Base-by-base conservation (phyloP, 1,284 basidiomycete species). In the Cryptococcus jaspeensis region DNA sequence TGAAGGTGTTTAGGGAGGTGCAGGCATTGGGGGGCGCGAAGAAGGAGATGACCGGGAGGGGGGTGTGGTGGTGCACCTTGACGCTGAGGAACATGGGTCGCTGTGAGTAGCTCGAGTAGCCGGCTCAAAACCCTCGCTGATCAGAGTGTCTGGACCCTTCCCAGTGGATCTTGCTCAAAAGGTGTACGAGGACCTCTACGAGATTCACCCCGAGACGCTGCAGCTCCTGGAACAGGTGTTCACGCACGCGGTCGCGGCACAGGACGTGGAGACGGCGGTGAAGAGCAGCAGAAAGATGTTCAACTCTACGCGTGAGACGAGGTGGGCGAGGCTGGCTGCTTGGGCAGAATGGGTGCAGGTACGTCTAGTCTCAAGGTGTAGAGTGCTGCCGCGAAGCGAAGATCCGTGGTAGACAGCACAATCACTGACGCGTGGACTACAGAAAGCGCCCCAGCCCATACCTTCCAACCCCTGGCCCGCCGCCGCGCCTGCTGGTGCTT, bases 181-280 rank as follows among this genome's bases (percentile, higher is more conserved):
- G 15, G 50, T 73, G 39, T 68, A 71, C 53, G 50, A 64, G 39
- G 57, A 57, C 5, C 47, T 67, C 8, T 70, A 66, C 65, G 63
- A 61, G 1, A 52, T 58, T 22, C 57, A 53, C 16, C 70, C 71
- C 1, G 57, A 63, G 22, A 42, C 60, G 12, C 25, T 47, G 2
- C 65, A 70, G 39, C 45, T 71, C 4, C 70, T 69, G 0, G 67
- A 74, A 60, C 70, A 74, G 58, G 67, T 73, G 16, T 69, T 73
- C 50, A 55, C 72, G 13, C 48, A 60, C 41, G 66, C 74, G 8
- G 63, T 64, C 0, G 67, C 67, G 0, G 57, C 63, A 2, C 58
- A 64, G 38, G 61, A 76, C 50, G 64, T 62, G 1, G 60, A 60
- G 2, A 50, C 49, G 4, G 64, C 73, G 65, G 57, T 66, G 12